Conservation (phyloP, 192 early-diverging fungal species). For the Coemansia sp. region DNA sequence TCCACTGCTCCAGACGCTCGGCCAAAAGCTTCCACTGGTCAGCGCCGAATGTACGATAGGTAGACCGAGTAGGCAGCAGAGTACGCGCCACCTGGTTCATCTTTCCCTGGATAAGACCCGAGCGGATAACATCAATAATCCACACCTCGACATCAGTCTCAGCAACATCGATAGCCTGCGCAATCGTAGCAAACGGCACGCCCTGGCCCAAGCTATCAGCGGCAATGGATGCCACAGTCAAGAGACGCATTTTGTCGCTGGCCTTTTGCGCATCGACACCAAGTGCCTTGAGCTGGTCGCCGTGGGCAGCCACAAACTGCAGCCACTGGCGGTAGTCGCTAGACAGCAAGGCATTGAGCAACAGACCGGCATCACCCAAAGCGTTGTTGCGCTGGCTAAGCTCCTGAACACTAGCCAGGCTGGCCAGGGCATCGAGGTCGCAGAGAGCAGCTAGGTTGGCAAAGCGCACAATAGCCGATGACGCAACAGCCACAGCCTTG, state of each 20-base stretch:
- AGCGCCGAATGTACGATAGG: conserved; percentile 80
- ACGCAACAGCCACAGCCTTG: conserved; percentile 60
- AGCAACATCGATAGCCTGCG: conserved; percentile 73
- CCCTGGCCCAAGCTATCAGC: conserved; percentile 69
- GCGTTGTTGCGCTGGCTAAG: conserved; percentile 70
- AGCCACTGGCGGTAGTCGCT: conserved; percentile 45
- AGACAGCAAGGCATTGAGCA: conserved; percentile 54
- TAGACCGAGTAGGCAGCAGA: conserved; percentile 80
- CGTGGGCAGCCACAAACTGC: conserved; percentile 62
- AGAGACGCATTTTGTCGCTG: conserved; percentile 82
- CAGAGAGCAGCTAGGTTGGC: conserved; percentile 71
- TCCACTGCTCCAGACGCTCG: conserved; percentile 76
- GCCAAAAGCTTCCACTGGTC: conserved; percentile 83
- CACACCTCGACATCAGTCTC: conserved; percentile 91
- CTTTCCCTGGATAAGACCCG: conserved; percentile 91
- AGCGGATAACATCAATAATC: conserved; percentile 93
- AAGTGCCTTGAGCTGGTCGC: conserved; percentile 59
- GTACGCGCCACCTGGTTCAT: conserved; percentile 90
- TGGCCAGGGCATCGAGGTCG: conserved; percentile 77
- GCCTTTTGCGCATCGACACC: conserved; percentile 63
- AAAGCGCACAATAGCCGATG: conserved; percentile 69
- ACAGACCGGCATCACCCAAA: conserved; percentile 67
- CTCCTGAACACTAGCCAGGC: conserved; percentile 66
- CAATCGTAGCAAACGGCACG: conserved; percentile 77
- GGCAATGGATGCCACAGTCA: conserved; percentile 80